Base-by-base conservation (phyloP, 495 filamentous ascomycete genomes). In the Neurospora sp. region DNA sequence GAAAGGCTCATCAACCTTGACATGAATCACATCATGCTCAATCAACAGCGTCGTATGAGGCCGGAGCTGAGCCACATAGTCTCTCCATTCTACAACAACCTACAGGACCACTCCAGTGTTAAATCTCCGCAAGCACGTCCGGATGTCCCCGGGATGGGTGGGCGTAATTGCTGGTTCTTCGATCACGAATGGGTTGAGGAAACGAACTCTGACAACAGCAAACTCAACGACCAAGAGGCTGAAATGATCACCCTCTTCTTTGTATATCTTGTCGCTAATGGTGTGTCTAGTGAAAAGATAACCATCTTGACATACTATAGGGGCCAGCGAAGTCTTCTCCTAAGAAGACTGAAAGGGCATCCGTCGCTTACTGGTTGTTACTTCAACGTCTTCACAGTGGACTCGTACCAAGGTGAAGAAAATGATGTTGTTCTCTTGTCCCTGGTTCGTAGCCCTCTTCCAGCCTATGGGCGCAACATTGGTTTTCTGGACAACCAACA, bases 371-470 rank as follows among this genome's bases (percentile, higher is more conserved):
- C 80, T 72, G 82, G 81, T 8, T 70, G 75, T 0, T 78, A 80
- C 41, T 86, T 91, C 76, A 94, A 92, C 35, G 89, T 98, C 1
- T 86, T 85, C 46, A 98, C 96, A 0, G 93, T 98, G 0, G 96
- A 98, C 77, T 94, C 92, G 0, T 98, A 95, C 79, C 96, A 98
- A 78, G 95, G 95, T 38, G 94, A 98, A 78, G 94, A 98, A 76
- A 98, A 98, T 75, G 93, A 93, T 22, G 84, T 98, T 42, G 82
- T 98, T 20, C 75, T 98, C 5, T 84, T 98, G 1, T 97, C 94
- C 0, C 82, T 98, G 0, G 95, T 97, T 12, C 86, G 96, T 65
- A 94, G 91, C 76, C 79, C 79, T 3, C 70, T 75, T 14, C 68
- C 37, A 0, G 75, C 75, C 20, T 73, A 75, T 11, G 53, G 74